Conservation (phyloP, 2,329 filamentous ascomycete species). For the Beauveria bassiana region DNA sequence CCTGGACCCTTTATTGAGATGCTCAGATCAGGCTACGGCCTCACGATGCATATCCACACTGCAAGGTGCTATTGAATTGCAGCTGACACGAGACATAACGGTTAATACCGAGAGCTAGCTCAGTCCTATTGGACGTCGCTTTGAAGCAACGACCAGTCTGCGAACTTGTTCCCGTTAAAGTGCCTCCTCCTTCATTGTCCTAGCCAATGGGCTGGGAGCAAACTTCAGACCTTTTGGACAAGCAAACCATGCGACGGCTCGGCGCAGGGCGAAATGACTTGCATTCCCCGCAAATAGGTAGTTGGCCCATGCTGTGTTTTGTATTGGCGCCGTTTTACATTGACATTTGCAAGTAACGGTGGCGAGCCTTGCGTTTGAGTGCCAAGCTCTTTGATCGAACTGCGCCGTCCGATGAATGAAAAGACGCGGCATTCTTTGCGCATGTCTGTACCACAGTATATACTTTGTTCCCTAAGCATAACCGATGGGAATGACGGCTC, state of each 20-base stretch:
- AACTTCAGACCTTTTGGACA: not conserved
- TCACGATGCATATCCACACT: not conserved
- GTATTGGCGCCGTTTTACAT: not conserved
- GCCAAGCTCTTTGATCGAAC: not conserved
- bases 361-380: too few species aligned
- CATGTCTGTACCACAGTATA: not conserved
- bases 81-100: not conserved
- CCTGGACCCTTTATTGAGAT: not conserved
- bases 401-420: not conserved
- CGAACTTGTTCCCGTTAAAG: not conserved
- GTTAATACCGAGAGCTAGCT: not conserved
- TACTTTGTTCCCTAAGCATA: not conserved
- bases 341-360: too few species aligned
- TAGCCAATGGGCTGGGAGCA: not conserved
- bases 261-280: not conserved
- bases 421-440: not conserved
- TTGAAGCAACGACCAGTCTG: not conserved
- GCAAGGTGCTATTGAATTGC: not conserved
- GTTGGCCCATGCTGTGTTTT: not conserved
- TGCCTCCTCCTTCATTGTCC: not conserved
- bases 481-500: not conserved
- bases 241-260: conserved; percentile 1
- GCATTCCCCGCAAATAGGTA: not conserved
- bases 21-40: not conserved
- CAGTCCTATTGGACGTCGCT: not conserved